Conservation (phyloP, 2,329 filamentous ascomycete species). For the Pseudogymnoascus sp. region DNA sequence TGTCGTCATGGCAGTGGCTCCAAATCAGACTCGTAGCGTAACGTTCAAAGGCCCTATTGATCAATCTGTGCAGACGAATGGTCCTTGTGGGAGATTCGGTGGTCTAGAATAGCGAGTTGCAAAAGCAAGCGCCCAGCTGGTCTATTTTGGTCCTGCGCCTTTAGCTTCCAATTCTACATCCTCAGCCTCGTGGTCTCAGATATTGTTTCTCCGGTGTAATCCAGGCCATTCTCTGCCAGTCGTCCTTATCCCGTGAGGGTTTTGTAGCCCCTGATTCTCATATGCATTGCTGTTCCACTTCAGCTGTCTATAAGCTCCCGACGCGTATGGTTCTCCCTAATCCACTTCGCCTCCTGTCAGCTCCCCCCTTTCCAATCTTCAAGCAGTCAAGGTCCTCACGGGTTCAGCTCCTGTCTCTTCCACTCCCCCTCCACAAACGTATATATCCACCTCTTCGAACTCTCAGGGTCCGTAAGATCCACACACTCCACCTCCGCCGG, state of each 20-base stretch:
- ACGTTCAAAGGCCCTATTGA: not conserved
- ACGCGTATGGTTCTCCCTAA: not conserved
- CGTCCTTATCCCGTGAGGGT: not conserved
- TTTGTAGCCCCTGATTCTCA: not conserved
- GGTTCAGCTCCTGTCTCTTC: constrained; percentile 33
- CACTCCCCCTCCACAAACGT: constrained; percentile 49
- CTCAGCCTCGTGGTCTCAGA: not conserved
- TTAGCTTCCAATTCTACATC: not conserved
- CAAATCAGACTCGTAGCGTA: constrained; percentile 4
- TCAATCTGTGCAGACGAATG: not conserved
- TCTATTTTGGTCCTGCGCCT: not conserved
- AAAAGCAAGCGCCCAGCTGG: not conserved
- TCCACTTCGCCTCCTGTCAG: constrained; percentile 1
- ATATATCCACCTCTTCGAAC: constrained; percentile 49
- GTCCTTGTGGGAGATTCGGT: not conserved
- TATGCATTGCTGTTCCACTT: not conserved
- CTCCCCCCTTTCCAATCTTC: constrained; percentile 3
- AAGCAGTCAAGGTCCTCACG: constrained; percentile 14
- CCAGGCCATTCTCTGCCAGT: not conserved
- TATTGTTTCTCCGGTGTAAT: not conserved
- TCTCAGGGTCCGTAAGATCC: constrained; percentile 49
- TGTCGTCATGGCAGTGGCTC: constrained; percentile 1
- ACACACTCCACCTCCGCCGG: constrained; percentile 60
- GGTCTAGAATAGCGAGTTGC: not conserved
- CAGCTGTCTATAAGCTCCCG: not conserved